Percentiles rank a stretch among this genome's conserved stretches.
phyloP scores from a whole-genome alignment of 2,329 filamentous ascomycete genomes.

The Falciphora oryzae region DNA sequence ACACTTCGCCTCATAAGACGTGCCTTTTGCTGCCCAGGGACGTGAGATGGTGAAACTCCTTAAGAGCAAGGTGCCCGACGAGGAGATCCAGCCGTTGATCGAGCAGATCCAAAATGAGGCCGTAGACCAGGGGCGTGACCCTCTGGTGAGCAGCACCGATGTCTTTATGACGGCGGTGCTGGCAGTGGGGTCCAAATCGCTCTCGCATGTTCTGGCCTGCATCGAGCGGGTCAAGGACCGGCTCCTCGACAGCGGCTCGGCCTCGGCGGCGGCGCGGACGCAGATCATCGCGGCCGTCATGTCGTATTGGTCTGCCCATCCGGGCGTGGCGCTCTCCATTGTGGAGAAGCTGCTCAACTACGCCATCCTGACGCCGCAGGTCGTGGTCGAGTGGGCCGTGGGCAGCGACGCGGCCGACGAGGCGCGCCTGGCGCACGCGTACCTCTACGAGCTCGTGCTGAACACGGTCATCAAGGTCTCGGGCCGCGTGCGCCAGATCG shows the following conservation, averaged over 20 bases:
- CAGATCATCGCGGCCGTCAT: constrained; percentile 91
- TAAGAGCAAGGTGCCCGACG: constrained; percentile 76
- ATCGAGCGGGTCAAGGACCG: constrained; percentile 93
- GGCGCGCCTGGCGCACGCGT: constrained; percentile 66
- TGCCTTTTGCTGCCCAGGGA: constrained; percentile 80
- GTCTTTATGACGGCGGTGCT: constrained; percentile 92
- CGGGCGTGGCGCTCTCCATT: constrained; percentile 85
- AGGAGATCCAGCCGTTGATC: constrained; percentile 79
- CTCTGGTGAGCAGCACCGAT: constrained; percentile 81
- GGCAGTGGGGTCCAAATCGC: constrained; percentile 88
- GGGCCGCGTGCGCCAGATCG: constrained; percentile 75
- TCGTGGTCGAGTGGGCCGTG: constrained; percentile 87
- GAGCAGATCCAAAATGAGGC: constrained; percentile 77
- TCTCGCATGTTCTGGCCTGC: constrained; percentile 91
- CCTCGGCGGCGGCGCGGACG: constrained; percentile 67
- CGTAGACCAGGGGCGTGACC: constrained; percentile 64
- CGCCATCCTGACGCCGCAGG: constrained; percentile 79
- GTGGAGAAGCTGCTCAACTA: constrained; percentile 97
- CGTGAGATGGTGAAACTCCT: constrained; percentile 74
- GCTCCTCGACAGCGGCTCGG: constrained; percentile 70
- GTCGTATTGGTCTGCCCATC: constrained; percentile 88
- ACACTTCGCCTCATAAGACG: constrained; percentile 42
- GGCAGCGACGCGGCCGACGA: constrained; percentile 44
- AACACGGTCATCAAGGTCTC: constrained; percentile 89
- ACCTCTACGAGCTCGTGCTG: constrained; percentile 85